Evolutionary conservation across 345 rosid genomes (phyloP).

Genomic region (Citrus trifoliata): DNA sequence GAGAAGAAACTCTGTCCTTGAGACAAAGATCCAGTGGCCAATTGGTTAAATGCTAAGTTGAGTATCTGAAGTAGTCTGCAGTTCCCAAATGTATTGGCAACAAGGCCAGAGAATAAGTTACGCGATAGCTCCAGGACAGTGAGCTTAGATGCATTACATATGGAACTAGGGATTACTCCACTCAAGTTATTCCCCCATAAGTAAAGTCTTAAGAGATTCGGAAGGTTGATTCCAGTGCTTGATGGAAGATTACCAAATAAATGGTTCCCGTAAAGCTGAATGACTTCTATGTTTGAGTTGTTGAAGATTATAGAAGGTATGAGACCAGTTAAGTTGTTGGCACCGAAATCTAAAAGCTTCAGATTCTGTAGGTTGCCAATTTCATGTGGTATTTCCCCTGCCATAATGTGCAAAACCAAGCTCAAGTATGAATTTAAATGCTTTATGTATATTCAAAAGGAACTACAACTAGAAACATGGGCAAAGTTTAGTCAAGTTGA

Average conservation of each 20-base stretch:
- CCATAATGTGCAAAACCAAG: background rate
- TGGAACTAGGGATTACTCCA: slow-evolving; percentile 14
- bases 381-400: background rate
- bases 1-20: slow-evolving; percentile 4
- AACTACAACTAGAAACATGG: no score
- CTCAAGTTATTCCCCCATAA: slow-evolving; percentile 7
- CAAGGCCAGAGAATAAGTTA: slow-evolving; percentile 18
- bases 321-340: background rate
- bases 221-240: background rate
- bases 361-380: background rate
- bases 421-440: no score
- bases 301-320: background rate
- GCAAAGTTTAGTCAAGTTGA: no score
- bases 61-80: background rate
- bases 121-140: background rate
- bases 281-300: background rate
- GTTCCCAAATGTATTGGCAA: slow-evolving; percentile 13
- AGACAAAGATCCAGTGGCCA: background rate
- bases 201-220: background rate
- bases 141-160: slow-evolving; percentile 14
- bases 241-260: slow-evolving; percentile 12
- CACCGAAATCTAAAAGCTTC: background rate
- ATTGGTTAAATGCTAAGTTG: background rate
- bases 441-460: no score
- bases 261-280: background rate